Conservation (phyloP, 73 alveolate species). For the Tetrahymena thermophila region DNA sequence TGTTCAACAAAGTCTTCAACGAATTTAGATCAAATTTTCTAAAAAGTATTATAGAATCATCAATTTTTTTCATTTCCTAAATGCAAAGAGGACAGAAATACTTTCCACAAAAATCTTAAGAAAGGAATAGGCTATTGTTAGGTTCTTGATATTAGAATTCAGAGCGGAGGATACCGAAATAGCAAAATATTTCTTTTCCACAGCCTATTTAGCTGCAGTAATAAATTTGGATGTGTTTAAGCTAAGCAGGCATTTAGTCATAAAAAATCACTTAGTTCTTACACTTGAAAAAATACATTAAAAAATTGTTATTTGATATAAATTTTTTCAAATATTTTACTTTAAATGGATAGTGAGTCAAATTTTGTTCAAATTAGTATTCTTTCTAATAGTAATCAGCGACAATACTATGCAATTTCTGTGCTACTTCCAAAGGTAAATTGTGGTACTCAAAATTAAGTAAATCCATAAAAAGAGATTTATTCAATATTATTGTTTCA, state of each 20-base stretch:
- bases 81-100: neutral
- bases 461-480: neutral
- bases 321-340: too few relatives aligned
- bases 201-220: neutral
- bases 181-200: neutral
- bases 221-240: neutral
- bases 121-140: neutral
- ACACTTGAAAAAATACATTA: too few relatives aligned
- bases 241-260: neutral
- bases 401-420: neutral
- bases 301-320: too few relatives aligned
- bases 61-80: neutral
- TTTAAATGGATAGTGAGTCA: neutral
- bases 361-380: neutral
- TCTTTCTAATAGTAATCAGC: neutral
- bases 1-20: neutral
- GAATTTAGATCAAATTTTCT: neutral
- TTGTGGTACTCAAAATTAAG: neutral
- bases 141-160: neutral
- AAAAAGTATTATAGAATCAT: neutral
- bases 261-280: neutral
- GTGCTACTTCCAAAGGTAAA: neutral
- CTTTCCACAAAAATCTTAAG: neutral
- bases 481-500: conserved; percentile 25
- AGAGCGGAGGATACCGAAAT: neutral